Percentiles rank a stretch among this genome's conserved stretches.
Conservation (phyloP, 169 alveolate genomes). For the Cryptosporidium andersoni region DNA sequence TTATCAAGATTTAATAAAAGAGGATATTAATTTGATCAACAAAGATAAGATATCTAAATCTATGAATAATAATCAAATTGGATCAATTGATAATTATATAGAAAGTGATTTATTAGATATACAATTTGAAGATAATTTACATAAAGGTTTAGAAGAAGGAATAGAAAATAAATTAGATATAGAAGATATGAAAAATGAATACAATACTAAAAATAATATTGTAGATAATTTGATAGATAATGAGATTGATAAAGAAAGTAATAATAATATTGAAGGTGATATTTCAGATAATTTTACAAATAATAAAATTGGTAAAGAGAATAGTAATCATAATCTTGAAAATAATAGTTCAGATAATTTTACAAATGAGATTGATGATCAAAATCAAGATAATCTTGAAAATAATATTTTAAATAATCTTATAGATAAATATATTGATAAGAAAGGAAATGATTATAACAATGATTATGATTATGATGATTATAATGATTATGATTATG, state of each 20-base stretch:
- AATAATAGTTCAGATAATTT: background rate
- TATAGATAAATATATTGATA: background rate
- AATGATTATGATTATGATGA: slow-evolving; percentile 24
- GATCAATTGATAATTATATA: too few relatives aligned
- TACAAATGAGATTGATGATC: background rate
- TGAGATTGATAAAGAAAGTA: background rate
- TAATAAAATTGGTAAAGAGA: background rate
- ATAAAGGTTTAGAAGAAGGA: too few relatives aligned
- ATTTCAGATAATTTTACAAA: background rate
- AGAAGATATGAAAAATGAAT: too few relatives aligned
- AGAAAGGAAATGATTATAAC: background rate
- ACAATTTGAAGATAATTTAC: too few relatives aligned
- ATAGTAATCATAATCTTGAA: background rate
- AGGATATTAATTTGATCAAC: too few relatives aligned
- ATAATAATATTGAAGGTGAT: background rate
- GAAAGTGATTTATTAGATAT: too few relatives aligned
- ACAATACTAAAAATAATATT: too few relatives aligned
- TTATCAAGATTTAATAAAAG: too few relatives aligned
- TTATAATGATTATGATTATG: slow-evolving; percentile 47
- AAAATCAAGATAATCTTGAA: background rate
- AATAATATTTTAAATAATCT: background rate
- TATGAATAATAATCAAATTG: too few relatives aligned
- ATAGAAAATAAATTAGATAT: too few relatives aligned
- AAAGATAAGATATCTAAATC: too few relatives aligned
- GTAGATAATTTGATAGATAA: background rate